A percentile compares a stretch with the other conserved stretches of the same genome.
These are phyloP conservation scores for Zizania latifolia DNA, from an alignment of 176 grass and related monocot genomes.

Conservation along the genomic window DNA sequence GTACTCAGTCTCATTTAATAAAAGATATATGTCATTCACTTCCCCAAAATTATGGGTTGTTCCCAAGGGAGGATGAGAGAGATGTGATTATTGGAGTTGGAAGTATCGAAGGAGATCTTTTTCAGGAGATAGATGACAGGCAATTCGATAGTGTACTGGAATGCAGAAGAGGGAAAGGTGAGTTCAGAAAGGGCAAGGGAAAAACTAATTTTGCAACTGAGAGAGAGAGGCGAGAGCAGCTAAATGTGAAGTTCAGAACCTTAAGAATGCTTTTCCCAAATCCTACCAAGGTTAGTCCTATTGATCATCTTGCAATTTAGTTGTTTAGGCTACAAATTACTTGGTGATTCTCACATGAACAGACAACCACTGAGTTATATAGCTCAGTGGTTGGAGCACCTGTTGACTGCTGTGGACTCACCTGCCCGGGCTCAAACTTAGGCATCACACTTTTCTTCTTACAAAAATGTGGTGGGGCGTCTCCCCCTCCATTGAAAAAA, in stretches of 20 bases:
- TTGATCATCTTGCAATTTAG: constrained; percentile 22
- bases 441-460: too few species aligned
- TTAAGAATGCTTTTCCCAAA: constrained; percentile 69
- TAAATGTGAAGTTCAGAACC: constrained; percentile 79
- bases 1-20: constrained; percentile 46
- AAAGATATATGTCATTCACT: constrained; percentile 57
- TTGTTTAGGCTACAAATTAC: constrained; percentile 1
- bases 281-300: constrained; percentile 65
- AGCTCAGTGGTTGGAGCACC: too few species aligned
- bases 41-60: constrained; percentile 59
- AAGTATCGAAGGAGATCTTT: constrained; percentile 40
- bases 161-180: constrained; percentile 40
- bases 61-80: constrained; percentile 58
- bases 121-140: constrained; percentile 61
- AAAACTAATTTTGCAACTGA: constrained; percentile 83
- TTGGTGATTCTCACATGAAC: background rate
- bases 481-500: too few species aligned
- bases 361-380: background rate
- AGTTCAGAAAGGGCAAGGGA: constrained; percentile 45
- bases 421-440: too few species aligned
- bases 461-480: too few species aligned
- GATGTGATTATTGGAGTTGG: constrained; percentile 45
- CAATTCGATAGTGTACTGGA: constrained; percentile 45
- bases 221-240: constrained; percentile 82
- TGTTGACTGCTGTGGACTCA: too few species aligned